Evolutionary conservation across 441 rosid genomes (phyloP).

Genomic region (Aleurites moluccanus): DNA sequence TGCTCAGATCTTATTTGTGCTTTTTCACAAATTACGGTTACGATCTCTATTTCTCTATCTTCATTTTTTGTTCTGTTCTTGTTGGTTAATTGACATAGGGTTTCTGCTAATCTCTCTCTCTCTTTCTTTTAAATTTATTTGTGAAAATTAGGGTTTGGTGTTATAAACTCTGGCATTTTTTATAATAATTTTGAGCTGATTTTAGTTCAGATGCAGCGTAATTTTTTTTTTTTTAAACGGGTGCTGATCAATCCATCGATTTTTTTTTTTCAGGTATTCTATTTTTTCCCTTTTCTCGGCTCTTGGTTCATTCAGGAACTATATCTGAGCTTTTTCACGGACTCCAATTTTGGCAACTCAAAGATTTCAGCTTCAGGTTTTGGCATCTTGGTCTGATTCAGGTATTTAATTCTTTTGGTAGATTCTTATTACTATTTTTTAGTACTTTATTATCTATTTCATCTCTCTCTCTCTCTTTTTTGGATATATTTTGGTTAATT

Average conservation of each 20-base stretch:
- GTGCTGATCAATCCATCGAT: background rate
- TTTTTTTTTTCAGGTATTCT: conserved; percentile 40
- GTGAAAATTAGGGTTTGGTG: conserved; percentile 20
- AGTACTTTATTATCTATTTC: background rate
- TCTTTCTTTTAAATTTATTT: background rate
- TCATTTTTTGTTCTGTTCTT: background rate
- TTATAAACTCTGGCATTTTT: conserved; percentile 10
- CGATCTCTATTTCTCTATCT: conserved; percentile 14
- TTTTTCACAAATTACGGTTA: conserved; percentile 48
- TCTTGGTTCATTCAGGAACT: conserved; percentile 41
- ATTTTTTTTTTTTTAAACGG: background rate
- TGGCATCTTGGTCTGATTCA: conserved; percentile 38
- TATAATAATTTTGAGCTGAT: conserved; percentile 6
- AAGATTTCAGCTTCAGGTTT: conserved; percentile 21
- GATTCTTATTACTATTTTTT: conserved; percentile 11
- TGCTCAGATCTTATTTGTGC: conserved; percentile 42
- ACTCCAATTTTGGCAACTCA: conserved; percentile 13
- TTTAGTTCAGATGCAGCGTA: conserved; percentile 18
- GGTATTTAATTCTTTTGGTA: conserved; percentile 30
- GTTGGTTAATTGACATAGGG: conserved; percentile 10
- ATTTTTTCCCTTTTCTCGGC: conserved; percentile 33
- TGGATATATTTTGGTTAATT: conserved; percentile 16
- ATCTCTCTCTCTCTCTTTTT: background rate
- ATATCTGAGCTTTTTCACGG: conserved; percentile 25
- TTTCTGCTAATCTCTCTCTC: background rate